Percentiles rank a stretch among this genome's conserved stretches.
Evolutionary conservation across 192 early-diverging fungal species (phyloP).

Genomic region (Obelidium mucronatum): DNA sequence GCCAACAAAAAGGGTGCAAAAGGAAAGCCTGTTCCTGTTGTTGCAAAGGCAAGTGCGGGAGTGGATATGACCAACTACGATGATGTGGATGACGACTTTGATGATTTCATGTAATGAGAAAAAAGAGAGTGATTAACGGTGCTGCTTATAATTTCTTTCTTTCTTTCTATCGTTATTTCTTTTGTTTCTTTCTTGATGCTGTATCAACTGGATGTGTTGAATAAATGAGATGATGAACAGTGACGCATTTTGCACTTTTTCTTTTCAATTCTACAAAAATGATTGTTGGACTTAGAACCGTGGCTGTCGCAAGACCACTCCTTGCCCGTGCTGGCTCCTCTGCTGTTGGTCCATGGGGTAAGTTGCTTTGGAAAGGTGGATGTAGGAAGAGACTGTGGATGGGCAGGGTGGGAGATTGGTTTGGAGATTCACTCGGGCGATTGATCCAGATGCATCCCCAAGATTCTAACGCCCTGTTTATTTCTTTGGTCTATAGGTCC

Average conservation of each 20-base stretch:
- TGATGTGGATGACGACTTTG: conserved; percentile 42
- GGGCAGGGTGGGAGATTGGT: too few relatives aligned
- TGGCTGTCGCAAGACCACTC: neutral
- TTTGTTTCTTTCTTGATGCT: neutral
- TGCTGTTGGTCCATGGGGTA: conserved; percentile 30
- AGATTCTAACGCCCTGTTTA: too few relatives aligned
- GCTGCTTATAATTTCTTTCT: conserved; percentile 2
- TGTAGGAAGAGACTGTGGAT: too few relatives aligned
- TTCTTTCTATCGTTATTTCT: conserved; percentile 6
- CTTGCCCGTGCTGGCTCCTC: conserved; percentile 17
- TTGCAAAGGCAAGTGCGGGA: conserved; percentile 48
- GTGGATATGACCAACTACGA: conserved; percentile 17
- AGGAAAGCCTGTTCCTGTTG: conserved; percentile 42
- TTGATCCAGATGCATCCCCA: too few relatives aligned
- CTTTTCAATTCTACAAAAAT: conserved; percentile 11
- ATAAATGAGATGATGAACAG: neutral
- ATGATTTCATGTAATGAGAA: conserved; percentile 54
- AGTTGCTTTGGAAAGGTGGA: neutral
- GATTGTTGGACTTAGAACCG: neutral
- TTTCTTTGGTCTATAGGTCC: conserved; percentile 6
- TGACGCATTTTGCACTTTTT: neutral
- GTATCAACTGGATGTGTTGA: neutral
- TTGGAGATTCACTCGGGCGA: too few relatives aligned
- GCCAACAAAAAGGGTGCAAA: conserved; percentile 31
- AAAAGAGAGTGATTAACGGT: neutral